Evolutionary conservation across 2,329 filamentous ascomycete species (phyloP).

Genomic region (Penicillium sp.): DNA sequence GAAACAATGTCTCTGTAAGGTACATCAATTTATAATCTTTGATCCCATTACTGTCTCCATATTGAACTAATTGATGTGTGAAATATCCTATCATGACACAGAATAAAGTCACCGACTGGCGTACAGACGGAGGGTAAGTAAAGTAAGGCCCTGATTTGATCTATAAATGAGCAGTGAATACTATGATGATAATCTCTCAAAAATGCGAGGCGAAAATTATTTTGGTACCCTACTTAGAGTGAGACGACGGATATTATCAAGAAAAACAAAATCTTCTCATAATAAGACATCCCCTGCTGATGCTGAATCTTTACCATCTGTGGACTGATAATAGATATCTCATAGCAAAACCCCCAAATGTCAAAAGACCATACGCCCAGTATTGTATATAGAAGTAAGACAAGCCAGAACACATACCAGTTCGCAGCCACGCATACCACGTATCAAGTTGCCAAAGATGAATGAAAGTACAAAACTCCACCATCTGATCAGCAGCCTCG

Average conservation of each 20-base stretch:
- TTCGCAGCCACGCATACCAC: background rate
- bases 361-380: background rate
- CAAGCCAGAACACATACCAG: background rate
- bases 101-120: too few species aligned
- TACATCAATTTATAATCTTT: too few species aligned
- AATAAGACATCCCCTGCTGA: too few species aligned
- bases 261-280: background rate
- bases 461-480: background rate
- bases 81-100: too few species aligned
- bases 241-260: background rate
- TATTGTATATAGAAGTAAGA: constrained; percentile 3
- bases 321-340: background rate
- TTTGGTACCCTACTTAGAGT: background rate
- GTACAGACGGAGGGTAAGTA: too few species aligned
- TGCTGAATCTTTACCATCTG: background rate
- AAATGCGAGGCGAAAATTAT: too few species aligned
- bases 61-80: too few species aligned
- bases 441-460: background rate
- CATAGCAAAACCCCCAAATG: background rate
- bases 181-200: too few species aligned
- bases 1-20: too few species aligned
- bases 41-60: too few species aligned
- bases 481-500: background rate
- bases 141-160: too few species aligned
- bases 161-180: too few species aligned